Percentiles rank a stretch among this genome's conserved stretches.
These are phyloP conservation scores for Microbotryomycetes sp. DNA, from an alignment of 1,284 basidiomycete species.

Conservation along the genomic window DNA sequence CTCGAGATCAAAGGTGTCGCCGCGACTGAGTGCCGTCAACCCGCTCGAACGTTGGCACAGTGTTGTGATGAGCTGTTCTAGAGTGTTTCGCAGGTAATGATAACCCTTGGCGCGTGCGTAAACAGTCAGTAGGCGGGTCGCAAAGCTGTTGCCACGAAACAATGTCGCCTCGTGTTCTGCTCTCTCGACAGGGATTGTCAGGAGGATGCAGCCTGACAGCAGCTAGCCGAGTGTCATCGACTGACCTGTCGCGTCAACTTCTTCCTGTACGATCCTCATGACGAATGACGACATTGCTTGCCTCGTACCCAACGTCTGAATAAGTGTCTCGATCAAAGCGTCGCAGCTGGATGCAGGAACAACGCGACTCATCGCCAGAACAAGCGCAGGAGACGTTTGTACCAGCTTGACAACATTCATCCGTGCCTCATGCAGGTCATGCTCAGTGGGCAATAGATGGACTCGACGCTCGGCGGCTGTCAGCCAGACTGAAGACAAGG, in stretches of 20 bases:
- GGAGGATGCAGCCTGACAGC: constrained; percentile 11
- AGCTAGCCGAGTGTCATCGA: too few species aligned
- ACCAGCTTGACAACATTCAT: too few species aligned
- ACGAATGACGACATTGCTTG: constrained; percentile 62
- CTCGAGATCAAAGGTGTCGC: constrained; percentile 50
- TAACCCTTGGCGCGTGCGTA: constrained; percentile 84
- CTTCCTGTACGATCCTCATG: constrained; percentile 75
- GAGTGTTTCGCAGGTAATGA: constrained; percentile 70
- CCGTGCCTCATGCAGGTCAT: too few species aligned
- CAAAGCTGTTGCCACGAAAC: constrained; percentile 80
- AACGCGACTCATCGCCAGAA: constrained; percentile 75
- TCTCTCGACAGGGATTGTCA: not conserved
- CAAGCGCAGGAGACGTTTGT: constrained; percentile 48
- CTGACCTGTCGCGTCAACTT: constrained; percentile 67
- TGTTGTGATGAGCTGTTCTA: constrained; percentile 66
- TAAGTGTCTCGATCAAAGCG: constrained; percentile 68
- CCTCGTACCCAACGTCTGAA: constrained; percentile 77
- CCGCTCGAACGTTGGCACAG: constrained; percentile 51
- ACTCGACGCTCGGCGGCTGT: too few species aligned
- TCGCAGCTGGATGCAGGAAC: constrained; percentile 73
- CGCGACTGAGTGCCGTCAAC: not conserved
- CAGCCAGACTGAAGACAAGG: too few species aligned
- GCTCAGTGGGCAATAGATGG: too few species aligned
- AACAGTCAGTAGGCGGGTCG: constrained; percentile 71
- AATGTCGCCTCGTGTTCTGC: constrained; percentile 68